Conservation (phyloP, 1,284 basidiomycete species). For the Sanghuangporus baumii region DNA sequence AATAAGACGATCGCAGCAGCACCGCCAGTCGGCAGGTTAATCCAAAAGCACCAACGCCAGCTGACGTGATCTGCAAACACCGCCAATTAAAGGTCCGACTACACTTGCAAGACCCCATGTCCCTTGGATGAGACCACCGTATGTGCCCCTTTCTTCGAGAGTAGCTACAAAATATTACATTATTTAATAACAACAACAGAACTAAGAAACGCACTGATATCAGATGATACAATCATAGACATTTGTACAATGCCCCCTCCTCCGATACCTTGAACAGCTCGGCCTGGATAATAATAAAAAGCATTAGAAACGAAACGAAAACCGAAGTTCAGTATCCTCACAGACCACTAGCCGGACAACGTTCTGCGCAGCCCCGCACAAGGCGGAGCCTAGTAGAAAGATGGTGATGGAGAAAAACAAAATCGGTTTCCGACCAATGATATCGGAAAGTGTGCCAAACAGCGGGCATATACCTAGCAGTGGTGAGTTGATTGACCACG, state of each 20-base stretch:
- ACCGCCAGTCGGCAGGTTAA: constrained; percentile 40
- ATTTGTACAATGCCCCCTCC: constrained; percentile 34
- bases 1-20: constrained; percentile 33
- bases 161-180: neutral
- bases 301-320: neutral
- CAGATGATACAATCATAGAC: constrained; percentile 29
- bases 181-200: constrained; percentile 5
- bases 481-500: neutral
- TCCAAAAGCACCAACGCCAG: constrained; percentile 35
- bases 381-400: constrained; percentile 33
- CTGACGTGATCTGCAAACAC: constrained; percentile 34
- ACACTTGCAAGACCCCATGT: constrained; percentile 35
- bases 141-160: constrained; percentile 30
- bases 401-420: constrained; percentile 27
- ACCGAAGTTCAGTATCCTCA: neutral
- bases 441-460: constrained; percentile 30
- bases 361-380: constrained; percentile 40
- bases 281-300: constrained; percentile 24
- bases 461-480: constrained; percentile 22
- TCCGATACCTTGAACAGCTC: constrained; percentile 48
- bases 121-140: constrained; percentile 34
- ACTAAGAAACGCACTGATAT: constrained; percentile 25
- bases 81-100: constrained; percentile 37
- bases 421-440: constrained; percentile 27
- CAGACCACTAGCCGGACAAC: constrained; percentile 36